A percentile compares a stretch with the other conserved stretches of the same genome.
Evolutionary conservation across 139 green algal species (phyloP).

Genomic region (Chlorella sp.): DNA sequence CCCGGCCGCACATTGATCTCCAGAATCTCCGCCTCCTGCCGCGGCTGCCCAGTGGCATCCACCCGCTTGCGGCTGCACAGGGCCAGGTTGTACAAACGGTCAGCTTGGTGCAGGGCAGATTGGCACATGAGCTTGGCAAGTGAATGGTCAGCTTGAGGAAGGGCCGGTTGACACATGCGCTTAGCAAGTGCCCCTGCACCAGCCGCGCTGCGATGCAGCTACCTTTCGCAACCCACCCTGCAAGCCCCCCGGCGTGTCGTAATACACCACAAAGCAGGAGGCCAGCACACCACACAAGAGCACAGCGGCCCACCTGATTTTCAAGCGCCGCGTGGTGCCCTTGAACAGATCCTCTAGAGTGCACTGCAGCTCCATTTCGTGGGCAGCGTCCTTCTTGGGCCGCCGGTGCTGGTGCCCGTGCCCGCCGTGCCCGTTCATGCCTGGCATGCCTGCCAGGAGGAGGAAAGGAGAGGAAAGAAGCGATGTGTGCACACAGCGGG

Average conservation of each 20-base stretch:
- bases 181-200: no score
- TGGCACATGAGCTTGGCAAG: background rate
- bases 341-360: slow-evolving; percentile 89
- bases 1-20: slow-evolving; percentile 91
- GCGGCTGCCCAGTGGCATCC: slow-evolving; percentile 35
- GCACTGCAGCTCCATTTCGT: slow-evolving; percentile 66
- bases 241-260: background rate
- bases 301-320: slow-evolving; percentile 42
- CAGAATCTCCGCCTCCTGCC: slow-evolving; percentile 81
- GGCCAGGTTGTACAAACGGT: background rate
- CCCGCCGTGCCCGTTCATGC: slow-evolving; percentile 38
- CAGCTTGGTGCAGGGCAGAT: background rate
- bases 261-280: no score
- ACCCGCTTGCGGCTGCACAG: slow-evolving; percentile 33
- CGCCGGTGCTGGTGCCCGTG: slow-evolving; percentile 17
- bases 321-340: slow-evolving; percentile 64
- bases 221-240: no score
- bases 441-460: background rate
- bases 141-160: background rate
- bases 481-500: no score
- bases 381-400: slow-evolving; percentile 63
- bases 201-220: no score
- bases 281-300: background rate
- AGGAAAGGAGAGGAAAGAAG: no score
- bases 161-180: no score